These are phyloP conservation scores for Microascus cirrosus DNA, from an alignment of 2,329 filamentous ascomycete species.

Conservation along the genomic window DNA sequence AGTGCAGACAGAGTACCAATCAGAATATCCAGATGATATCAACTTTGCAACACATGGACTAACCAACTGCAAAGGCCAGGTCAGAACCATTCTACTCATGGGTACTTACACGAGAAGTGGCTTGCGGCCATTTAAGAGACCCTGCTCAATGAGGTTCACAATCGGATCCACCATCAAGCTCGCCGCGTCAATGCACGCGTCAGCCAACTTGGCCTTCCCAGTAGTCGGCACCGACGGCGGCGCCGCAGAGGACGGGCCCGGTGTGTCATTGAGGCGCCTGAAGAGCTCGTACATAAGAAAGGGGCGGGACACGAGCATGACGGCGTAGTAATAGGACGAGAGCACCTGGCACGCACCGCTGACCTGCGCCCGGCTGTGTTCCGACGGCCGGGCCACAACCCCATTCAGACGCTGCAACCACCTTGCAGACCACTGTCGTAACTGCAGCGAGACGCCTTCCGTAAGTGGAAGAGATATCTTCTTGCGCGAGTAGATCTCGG, in stretches of 20 bases:
- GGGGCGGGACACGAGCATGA: slow-evolving; percentile 44
- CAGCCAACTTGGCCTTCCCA: slow-evolving; percentile 37
- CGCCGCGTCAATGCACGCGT: slow-evolving; percentile 44
- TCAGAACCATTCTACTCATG: not conserved
- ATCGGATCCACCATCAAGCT: slow-evolving; percentile 40
- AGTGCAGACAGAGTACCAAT: too few relatives aligned
- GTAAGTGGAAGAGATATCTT: slow-evolving; percentile 42
- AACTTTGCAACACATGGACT: not conserved
- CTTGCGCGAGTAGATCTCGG: slow-evolving; percentile 39
- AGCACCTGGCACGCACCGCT: slow-evolving; percentile 40
- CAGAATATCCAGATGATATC: not conserved
- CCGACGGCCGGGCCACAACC: slow-evolving; percentile 16
- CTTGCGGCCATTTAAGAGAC: slow-evolving; percentile 29
- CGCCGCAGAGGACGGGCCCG: slow-evolving; percentile 5
- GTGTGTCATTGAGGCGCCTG: slow-evolving; percentile 26
- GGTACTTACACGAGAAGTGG: slow-evolving; percentile 37
- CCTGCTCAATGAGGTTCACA: slow-evolving; percentile 28
- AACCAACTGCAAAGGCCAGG: not conserved
- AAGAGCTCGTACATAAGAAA: slow-evolving; percentile 46
- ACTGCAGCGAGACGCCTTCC: slow-evolving; percentile 39
- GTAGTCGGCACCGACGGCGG: slow-evolving; percentile 16
- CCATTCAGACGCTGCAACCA: slow-evolving; percentile 35
- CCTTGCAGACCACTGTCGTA: slow-evolving; percentile 36
- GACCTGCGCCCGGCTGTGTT: slow-evolving; percentile 16
- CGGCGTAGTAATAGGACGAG: slow-evolving; percentile 42